Evolutionary conservation across 148 eudicot species (phyloP).

Genomic region (Vaccinium darrowii): DNA sequence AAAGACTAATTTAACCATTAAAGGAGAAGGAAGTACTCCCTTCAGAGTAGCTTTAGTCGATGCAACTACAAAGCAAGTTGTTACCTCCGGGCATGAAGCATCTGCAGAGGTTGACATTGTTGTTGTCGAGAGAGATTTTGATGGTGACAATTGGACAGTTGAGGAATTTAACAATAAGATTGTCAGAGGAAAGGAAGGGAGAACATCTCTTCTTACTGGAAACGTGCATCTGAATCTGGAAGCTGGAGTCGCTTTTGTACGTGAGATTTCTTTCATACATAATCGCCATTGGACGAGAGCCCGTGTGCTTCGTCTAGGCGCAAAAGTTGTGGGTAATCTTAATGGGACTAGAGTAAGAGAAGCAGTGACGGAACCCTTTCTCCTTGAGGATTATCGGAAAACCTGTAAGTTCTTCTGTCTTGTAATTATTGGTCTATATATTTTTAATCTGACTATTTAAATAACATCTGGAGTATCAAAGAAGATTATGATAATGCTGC

Average conservation of each 20-base stretch:
- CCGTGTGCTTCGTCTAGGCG: slow-evolving; percentile 12
- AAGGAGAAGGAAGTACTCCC: slow-evolving; percentile 6
- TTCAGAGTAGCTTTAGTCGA: slow-evolving; percentile 11
- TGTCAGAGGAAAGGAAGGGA: background rate
- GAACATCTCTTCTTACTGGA: slow-evolving; percentile 15
- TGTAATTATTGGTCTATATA: too few relatives aligned
- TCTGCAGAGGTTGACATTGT: slow-evolving; percentile 17
- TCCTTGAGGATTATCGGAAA: background rate
- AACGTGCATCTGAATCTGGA: background rate
- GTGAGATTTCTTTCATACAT: background rate
- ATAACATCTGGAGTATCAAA: background rate
- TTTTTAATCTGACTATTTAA: background rate
- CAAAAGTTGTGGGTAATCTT: background rate
- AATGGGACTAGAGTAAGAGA: background rate
- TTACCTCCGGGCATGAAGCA: slow-evolving; percentile 15
- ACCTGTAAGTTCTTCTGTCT: slow-evolving; percentile 18
- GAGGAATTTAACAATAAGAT: background rate
- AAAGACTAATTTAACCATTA: background rate
- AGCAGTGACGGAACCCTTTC: background rate
- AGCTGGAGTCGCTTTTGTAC: slow-evolving; percentile 1
- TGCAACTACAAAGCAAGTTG: background rate
- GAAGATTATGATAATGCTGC: background rate
- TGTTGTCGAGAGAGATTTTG: slow-evolving; percentile 14
- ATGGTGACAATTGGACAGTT: background rate
- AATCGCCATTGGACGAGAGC: background rate